A percentile compares a stretch with the other conserved stretches of the same genome.
These are phyloP conservation scores for Penicillium macrosclerotiorum DNA, from an alignment of 495 filamentous ascomycete species.

Conservation along the genomic window DNA sequence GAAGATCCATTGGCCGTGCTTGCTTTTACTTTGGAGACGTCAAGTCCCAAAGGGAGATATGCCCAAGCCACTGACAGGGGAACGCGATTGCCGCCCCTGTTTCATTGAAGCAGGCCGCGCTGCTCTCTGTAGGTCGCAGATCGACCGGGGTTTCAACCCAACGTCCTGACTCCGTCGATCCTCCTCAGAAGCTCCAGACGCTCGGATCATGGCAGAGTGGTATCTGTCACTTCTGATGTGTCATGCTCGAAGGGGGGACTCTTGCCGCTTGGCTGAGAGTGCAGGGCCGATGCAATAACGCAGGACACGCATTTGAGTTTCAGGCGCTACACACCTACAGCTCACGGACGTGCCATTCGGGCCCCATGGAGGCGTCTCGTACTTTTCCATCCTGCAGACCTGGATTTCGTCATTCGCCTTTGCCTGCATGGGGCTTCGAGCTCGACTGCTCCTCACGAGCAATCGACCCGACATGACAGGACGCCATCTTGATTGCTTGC, in stretches of 20 bases:
- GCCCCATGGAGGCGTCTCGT: neutral
- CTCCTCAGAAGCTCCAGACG: constrained; percentile 6
- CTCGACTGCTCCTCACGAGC: too few species aligned
- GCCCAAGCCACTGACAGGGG: too few species aligned
- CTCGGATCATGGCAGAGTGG: constrained; percentile 2
- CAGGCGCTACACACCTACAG: constrained; percentile 1
- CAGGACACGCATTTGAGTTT: neutral
- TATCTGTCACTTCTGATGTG: constrained; percentile 18
- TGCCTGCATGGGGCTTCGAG: neutral
- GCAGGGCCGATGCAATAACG: neutral
- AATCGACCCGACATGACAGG: too few species aligned
- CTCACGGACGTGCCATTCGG: too few species aligned
- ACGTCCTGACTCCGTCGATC: constrained; percentile 8
- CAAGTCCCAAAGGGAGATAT: too few species aligned
- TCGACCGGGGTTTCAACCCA: constrained; percentile 10
- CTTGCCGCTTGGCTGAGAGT: neutral
- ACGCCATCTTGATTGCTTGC: too few species aligned
- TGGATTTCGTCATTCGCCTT: neutral
- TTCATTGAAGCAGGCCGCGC: neutral
- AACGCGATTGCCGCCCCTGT: constrained; percentile 13
- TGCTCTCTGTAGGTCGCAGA: neutral
- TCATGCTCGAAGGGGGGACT: constrained; percentile 3
- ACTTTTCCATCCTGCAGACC: neutral
- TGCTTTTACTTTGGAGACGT: too few species aligned
- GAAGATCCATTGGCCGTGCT: too few species aligned